Evolutionary conservation across 179 eudicot species (phyloP), one percentile per base, ranked within the genome.

Genomic region (Spinacia oleracea): DNA sequence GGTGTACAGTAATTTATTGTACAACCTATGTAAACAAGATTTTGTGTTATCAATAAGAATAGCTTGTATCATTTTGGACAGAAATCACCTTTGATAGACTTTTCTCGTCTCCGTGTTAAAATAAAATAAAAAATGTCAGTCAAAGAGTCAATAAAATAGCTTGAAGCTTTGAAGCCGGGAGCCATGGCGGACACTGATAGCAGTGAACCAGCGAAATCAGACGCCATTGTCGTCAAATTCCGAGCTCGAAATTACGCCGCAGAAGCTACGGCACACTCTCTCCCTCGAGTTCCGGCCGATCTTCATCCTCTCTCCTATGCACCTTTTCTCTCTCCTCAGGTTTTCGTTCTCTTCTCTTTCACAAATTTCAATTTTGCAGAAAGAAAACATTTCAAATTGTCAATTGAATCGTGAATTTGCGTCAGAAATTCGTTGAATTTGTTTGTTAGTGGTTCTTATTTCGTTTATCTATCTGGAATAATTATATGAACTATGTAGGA

Each of bases 251-350:
- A 91, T 65, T 88, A 84, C 82, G 63, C 69, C 8, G 82, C 84
- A 23, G 89, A 87, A 81, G 86, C 85, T 10, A 79, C 70, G 80
- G 79, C 78, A 27, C 77, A 77, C 74, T 75, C 88, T 9, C 87
- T 87, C 46, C 84, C 82, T 46, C 90, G 93, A 25, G 45, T 58
- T 9, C 72, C 66, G 1, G 82, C 83, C 27, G 84, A 87, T 64
- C n/a, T 80, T 72, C 91, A 91, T 81, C 95, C 95, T 79, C 88
- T 91, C 70, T 84, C 84, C 16, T 71, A 84, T 60, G 38, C 83
- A 38, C 75, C 77, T 43, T 70, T 83, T 35, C 83, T 88, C 59
- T 72, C 64, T 70, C 69, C 35, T 70, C 86, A 85, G 92, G 92
- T 90, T 46, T 11, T 50, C 32, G 4, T 53, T 76, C 40, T 75